Conservation (phyloP, 306 rosid genomes). For the Canavalia gladiata region DNA sequence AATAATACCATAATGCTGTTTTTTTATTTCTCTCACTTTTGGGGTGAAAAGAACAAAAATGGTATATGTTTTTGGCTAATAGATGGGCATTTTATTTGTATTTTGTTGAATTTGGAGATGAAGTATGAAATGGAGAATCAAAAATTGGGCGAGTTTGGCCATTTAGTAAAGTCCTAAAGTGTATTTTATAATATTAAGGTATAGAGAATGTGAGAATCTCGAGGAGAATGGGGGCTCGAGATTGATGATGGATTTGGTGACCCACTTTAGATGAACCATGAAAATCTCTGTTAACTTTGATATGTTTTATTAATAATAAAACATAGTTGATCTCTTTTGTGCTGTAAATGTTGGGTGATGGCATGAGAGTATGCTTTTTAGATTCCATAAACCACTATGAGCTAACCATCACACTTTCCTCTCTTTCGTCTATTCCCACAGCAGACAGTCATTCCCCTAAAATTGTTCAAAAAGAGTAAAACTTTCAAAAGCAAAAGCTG, state of each 20-base stretch:
- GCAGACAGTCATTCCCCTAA: slow-evolving; percentile 75
- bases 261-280: slow-evolving; percentile 60
- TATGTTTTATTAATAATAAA: slow-evolving; percentile 22
- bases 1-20: slow-evolving; percentile 33
- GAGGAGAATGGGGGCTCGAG: slow-evolving; percentile 65
- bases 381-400: slow-evolving; percentile 66
- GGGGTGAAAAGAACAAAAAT: slow-evolving; percentile 42
- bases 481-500: slow-evolving; percentile 90
- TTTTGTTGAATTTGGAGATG: slow-evolving; percentile 37
- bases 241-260: slow-evolving; percentile 79
- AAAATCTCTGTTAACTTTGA: slow-evolving; percentile 53
- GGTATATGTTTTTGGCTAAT: slow-evolving; percentile 22
- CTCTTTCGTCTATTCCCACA: slow-evolving; percentile 52
- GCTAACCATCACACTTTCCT: slow-evolving; percentile 57
- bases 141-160: slow-evolving; percentile 77
- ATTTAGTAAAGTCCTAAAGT: slow-evolving; percentile 63
- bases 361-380: slow-evolving; percentile 55
- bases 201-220: slow-evolving; percentile 92
- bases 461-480: slow-evolving; percentile 67
- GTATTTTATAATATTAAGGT: slow-evolving; percentile 36
- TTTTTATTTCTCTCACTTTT: not conserved
- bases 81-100: slow-evolving; percentile 24
- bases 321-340: slow-evolving; percentile 55
- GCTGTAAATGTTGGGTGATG: slow-evolving; percentile 64
- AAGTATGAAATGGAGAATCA: slow-evolving; percentile 61